Percentiles rank a stretch among this genome's conserved stretches.
These are phyloP conservation scores for Linum tenue DNA, from an alignment of 345 rosid species.

Conservation along the genomic window DNA sequence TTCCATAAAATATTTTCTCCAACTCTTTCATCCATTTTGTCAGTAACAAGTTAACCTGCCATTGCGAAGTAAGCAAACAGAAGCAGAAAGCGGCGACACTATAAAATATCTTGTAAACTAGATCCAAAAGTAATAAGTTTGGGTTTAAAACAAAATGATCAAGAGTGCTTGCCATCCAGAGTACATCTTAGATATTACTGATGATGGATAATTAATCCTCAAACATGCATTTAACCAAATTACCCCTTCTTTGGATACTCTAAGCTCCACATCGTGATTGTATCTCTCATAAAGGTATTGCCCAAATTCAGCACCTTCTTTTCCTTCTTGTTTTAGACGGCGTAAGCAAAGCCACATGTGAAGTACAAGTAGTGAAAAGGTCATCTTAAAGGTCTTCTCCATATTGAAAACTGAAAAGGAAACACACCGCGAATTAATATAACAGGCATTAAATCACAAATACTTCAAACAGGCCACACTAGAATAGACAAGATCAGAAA, in stretches of 20 bases:
- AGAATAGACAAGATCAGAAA: too few species aligned
- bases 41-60: slow-evolving; percentile 80
- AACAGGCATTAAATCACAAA: too few species aligned
- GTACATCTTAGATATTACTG: too few species aligned
- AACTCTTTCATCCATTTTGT: slow-evolving; percentile 90
- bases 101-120: background rate
- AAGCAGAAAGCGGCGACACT: background rate
- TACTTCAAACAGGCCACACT: too few species aligned
- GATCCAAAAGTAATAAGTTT: too few species aligned
- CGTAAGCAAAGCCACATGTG: slow-evolving; percentile 89
- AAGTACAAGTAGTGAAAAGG: slow-evolving; percentile 79
- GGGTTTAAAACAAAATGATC: too few species aligned
- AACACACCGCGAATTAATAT: background rate
- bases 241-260: slow-evolving; percentile 98
- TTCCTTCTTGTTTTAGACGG: slow-evolving; percentile 79
- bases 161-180: too few species aligned
- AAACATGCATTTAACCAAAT: background rate
- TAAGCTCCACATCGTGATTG: slow-evolving; percentile 84
- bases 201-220: background rate
- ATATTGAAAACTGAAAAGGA: slow-evolving; percentile 66
- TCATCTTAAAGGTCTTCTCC: slow-evolving; percentile 85
- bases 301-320: slow-evolving; percentile 86
- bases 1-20: slow-evolving; percentile 94
- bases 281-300: slow-evolving; percentile 82
- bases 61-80: slow-evolving; percentile 10